These are phyloP conservation scores for Candida xiaguanensis DNA, from an alignment of 805 yeast genomes.

Conservation along the genomic window DNA sequence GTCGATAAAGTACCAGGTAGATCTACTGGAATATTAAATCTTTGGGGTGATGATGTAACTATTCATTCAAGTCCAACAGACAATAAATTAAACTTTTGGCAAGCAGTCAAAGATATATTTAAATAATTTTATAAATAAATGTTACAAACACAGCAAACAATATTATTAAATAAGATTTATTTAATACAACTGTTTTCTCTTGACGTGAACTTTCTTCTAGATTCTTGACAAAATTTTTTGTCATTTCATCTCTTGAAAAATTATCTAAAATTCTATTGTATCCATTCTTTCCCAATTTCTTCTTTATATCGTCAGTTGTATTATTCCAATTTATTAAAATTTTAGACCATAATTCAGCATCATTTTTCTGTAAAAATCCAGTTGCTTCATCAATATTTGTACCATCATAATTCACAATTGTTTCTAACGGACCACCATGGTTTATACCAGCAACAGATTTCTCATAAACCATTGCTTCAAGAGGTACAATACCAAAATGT, in stretches of 20 bases:
- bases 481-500: constrained; percentile 97
- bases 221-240: constrained; percentile 23
- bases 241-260: constrained; percentile 48
- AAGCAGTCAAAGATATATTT: constrained; percentile 26
- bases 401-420: constrained; percentile 42
- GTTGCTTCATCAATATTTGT: constrained; percentile 42
- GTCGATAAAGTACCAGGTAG: neutral
- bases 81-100: constrained; percentile 24
- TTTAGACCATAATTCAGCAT: constrained; percentile 51
- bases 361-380: constrained; percentile 57
- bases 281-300: constrained; percentile 32
- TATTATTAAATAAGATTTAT: neutral
- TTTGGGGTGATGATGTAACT: constrained; percentile 12
- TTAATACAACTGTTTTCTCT: neutral
- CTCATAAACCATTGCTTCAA: constrained; percentile 86
- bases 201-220: constrained; percentile 9
- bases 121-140: constrained; percentile 6
- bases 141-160: neutral
- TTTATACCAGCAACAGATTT: constrained; percentile 83
- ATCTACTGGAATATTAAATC: constrained; percentile 8
- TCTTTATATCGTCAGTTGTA: constrained; percentile 16
- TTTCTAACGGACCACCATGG: constrained; percentile 92
- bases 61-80: constrained; percentile 13
- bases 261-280: constrained; percentile 29
- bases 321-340: constrained; percentile 36